A percentile compares a stretch with the other conserved stretches of the same genome.
These are phyloP conservation scores for Aspergillus sp. DNA, from an alignment of 2,329 filamentous ascomycete genomes.

Conservation along the genomic window DNA sequence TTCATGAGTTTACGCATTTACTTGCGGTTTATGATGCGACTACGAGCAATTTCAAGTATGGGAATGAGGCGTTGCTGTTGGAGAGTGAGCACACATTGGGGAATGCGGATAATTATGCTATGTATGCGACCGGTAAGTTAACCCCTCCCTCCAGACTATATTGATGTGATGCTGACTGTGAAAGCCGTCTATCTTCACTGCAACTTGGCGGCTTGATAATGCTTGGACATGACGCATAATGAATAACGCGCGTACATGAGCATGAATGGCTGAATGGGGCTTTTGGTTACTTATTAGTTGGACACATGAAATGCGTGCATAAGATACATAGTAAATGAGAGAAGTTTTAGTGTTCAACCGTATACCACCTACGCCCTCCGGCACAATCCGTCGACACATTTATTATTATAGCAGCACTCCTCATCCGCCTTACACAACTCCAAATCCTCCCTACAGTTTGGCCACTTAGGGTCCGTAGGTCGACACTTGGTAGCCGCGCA, in stretches of 20 bases:
- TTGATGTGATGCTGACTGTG: background rate
- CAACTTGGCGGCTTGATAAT: no score
- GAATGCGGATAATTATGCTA: conserved; percentile 43
- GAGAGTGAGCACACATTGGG: conserved; percentile 50
- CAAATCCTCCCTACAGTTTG: conserved; percentile 20
- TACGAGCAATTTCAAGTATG: conserved; percentile 54
- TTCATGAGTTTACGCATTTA: conserved; percentile 63
- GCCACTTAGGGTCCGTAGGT: conserved; percentile 22
- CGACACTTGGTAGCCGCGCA: conserved; percentile 24
- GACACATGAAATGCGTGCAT: no score
- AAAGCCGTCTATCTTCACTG: background rate
- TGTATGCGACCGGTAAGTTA: background rate
- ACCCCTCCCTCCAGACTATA: no score
- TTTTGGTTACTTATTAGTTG: no score
- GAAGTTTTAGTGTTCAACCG: no score
- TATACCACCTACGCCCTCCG: background rate
- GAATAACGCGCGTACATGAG: background rate
- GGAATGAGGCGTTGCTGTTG: conserved; percentile 44
- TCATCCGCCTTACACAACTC: conserved; percentile 18
- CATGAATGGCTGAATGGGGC: no score
- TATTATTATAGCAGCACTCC: conserved; percentile 24
- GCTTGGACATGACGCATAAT: background rate
- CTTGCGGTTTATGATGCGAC: conserved; percentile 48
- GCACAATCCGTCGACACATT: conserved; percentile 19
- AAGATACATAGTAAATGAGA: no score